phyloP scores from a whole-genome alignment of 179 eudicot species.

The Patellifolia procumbens region DNA sequence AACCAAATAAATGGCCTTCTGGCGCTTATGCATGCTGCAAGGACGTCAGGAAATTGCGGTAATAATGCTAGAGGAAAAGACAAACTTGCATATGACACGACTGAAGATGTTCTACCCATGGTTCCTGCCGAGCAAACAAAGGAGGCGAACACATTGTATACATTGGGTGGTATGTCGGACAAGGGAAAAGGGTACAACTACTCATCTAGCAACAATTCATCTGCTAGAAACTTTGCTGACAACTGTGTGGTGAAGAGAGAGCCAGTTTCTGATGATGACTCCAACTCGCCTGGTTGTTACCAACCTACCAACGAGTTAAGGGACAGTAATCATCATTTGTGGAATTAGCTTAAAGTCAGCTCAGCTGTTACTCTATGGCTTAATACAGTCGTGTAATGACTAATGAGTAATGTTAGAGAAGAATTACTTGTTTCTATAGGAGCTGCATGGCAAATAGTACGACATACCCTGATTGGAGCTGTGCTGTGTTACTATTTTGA shows the following conservation, averaged over 20 bases:
- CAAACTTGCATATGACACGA: slow-evolving; percentile 10
- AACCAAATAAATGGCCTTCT: slow-evolving; percentile 18
- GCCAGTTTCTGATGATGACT: slow-evolving; percentile 20
- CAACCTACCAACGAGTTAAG: neutral
- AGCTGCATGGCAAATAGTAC: neutral
- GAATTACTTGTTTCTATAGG: neutral
- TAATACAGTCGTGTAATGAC: neutral
- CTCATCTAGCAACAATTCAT: slow-evolving; percentile 28
- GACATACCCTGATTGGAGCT: neutral
- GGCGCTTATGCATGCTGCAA: neutral
- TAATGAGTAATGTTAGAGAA: neutral
- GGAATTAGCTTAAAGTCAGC: neutral
- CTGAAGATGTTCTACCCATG: neutral
- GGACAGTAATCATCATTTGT: neutral
- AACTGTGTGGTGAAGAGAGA: slow-evolving; percentile 12
- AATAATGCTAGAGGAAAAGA: neutral
- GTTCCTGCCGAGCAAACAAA: neutral
- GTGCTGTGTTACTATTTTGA: neutral
- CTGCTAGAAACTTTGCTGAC: slow-evolving; percentile 11
- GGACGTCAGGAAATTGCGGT: neutral
- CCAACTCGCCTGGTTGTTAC: slow-evolving; percentile 13
- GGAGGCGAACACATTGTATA: neutral
- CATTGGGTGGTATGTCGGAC: neutral
- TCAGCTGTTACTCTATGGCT: neutral
- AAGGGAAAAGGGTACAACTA: slow-evolving; percentile 22